phyloP scores from a whole-genome alignment of 169 alveolate species.

The Plasmodium relictum region DNA sequence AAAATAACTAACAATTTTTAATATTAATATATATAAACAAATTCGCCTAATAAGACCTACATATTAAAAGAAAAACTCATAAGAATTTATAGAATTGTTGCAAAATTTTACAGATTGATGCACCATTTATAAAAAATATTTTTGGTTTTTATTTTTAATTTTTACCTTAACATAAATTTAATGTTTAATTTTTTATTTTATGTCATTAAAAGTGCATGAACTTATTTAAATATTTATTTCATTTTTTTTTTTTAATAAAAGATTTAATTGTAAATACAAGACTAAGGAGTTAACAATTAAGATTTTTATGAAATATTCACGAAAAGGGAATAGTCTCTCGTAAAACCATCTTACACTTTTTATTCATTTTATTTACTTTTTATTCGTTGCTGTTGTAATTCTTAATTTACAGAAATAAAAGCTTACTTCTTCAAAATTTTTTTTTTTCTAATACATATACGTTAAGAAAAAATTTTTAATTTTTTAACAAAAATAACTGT shows the following conservation, averaged over 20 bases:
- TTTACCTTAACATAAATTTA: no score
- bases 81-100: conserved; percentile 50
- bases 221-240: not conserved
- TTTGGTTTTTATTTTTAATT: no score
- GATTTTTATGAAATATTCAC: not conserved
- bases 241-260: not conserved
- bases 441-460: conserved; percentile 7
- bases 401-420: not conserved
- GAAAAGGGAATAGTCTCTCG: not conserved
- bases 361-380: not conserved
- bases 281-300: not conserved
- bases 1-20: not conserved
- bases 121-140: not conserved
- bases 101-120: conserved; percentile 14
- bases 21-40: not conserved
- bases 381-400: conserved; percentile 3
- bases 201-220: not conserved
- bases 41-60: conserved; percentile 21
- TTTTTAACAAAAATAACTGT: not conserved
- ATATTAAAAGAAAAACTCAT: conserved; percentile 13
- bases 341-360: not conserved
- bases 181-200: not conserved
- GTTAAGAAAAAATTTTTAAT: conserved; percentile 3
- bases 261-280: not conserved
- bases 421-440: conserved; percentile 2